Evolutionary conservation across 768 basidiomycete genomes (phyloP), one percentile per base, ranked within the genome.

Genomic region (Lentinula sp.): DNA sequence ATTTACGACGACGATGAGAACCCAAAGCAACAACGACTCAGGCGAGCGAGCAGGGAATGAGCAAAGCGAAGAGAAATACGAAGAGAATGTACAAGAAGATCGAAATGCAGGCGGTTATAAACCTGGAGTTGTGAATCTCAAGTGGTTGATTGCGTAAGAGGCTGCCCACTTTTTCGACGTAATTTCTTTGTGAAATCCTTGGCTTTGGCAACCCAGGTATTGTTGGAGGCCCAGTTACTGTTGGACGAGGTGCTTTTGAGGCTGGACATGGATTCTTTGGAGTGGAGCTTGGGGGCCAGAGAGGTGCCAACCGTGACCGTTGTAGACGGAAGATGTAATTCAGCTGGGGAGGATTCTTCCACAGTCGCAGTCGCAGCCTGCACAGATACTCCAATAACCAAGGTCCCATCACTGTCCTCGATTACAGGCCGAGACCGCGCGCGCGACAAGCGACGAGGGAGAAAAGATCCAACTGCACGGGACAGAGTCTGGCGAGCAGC

Each of bases 361-460:
- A 68, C 65, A 39, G 67, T 61, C 18, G 69, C 69, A 6, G 74
- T 81, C 0, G 80, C 80, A 60, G 76, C 73, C 62, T 82, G 76
- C 39, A 84, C 76, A 53, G 78, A 80, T 8, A 83, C 76, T 32
- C 74, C 81, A 36, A 85, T 77, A 49, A 79, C 71, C 63, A 80
- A 63, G 59, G 66, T 72, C 16, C 59, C 68, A 28, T 71, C 72
- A 13, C 62, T 64, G 35, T 71, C 50, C 13, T 73, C 64, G 48
- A 77, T 70, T 28, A 79, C 69, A 52, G 70, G 71, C 8, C 74
- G 68, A 3, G 81, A 81, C 15, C 71, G 72, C 1, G 79, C 70
- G 35, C 81, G 77, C 59, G 73, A 76, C 43, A 81, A 70, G 18
- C 80, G 72, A 42, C 81, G 73, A n/a, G 82, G 77, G 57, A 84